A percentile compares a stretch with the other conserved stretches of the same genome.
phyloP scores from a whole-genome alignment of 108 stramenopile species.

The Cyclotella baltica region DNA sequence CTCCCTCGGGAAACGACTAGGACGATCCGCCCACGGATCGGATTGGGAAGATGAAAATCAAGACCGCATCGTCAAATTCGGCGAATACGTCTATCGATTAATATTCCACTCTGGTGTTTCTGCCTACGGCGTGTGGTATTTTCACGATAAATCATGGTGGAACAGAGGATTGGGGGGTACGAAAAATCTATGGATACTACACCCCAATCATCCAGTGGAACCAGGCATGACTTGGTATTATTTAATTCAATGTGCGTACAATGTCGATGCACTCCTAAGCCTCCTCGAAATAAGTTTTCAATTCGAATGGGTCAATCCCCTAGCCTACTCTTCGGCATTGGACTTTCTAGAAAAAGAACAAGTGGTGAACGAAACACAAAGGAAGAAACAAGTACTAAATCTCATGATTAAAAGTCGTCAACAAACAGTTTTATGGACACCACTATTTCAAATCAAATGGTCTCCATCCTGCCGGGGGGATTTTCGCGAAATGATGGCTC shows the following conservation, averaged over 20 bases:
- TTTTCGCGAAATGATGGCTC: constrained; percentile 90
- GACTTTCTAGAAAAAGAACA: constrained; percentile 44
- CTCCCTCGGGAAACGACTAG: constrained; percentile 59
- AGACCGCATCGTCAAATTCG: constrained; percentile 80
- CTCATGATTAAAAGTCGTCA: constrained; percentile 26
- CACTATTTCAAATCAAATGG: constrained; percentile 66
- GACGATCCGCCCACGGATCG: constrained; percentile 67
- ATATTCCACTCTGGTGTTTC: constrained; percentile 73
- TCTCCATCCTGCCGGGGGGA: constrained; percentile 78
- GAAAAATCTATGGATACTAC: constrained; percentile 55
- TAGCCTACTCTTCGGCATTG: constrained; percentile 46
- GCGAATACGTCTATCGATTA: constrained; percentile 89
- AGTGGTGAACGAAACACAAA: constrained; percentile 30
- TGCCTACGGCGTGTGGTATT: constrained; percentile 65
- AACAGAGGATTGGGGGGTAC: constrained; percentile 55
- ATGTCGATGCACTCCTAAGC: constrained; percentile 81
- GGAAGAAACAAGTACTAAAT: constrained; percentile 35
- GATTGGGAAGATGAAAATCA: constrained; percentile 71
- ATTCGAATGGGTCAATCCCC: constrained; percentile 44
- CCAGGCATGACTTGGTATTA: constrained; percentile 92
- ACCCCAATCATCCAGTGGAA: constrained; percentile 73
- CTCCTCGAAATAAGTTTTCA: constrained; percentile 70
- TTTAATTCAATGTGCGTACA: constrained; percentile 83
- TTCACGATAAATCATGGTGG: constrained; percentile 79
- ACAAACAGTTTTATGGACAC: constrained; percentile 37